Base-by-base conservation (phyloP, 441 rosid genomes). In the Erodium chrysanthum region DNA sequence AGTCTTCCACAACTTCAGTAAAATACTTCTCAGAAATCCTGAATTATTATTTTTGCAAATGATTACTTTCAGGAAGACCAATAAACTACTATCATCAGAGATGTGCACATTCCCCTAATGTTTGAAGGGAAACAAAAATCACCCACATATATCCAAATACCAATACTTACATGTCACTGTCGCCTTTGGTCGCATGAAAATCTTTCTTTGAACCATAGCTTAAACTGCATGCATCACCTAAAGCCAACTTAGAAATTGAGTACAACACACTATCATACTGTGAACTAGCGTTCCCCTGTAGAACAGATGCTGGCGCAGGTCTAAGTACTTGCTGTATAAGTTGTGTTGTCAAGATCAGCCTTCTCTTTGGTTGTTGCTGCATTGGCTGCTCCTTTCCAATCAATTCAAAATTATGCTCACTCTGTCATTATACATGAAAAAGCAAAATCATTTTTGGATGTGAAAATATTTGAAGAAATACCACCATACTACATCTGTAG, bases 321-420 rank as follows among this genome's bases (percentile, higher is more conserved):
- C 42, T 67, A 70, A 85, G 80, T 40, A 91, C 73, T 70, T 84
- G 87, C 84, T 95, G 98, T 82, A 86, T 82, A 65, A 95, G 93
- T 73, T 88, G 91, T 35, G 86, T 81, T 15, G 95, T 83, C 75
- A 78, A 73, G 66, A 90, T 69, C 73, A 87, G 81, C 75, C 97
- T 91, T 84, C 85, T 83, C 84, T 82, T 95, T 65, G 91, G 75
- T 68, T 76, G 90, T 62, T 58, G 63, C 18, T 58, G 27, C 15
- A 22, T 3, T 58, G 63, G 31, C 63, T 58, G 63, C 29, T 12
- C 31, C 15, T 22, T 31, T 58, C 63, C 63, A 22, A 77, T 52
- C 40, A 69, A 64, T 63, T 87, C 84, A 75, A 68, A 66, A 65
- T 77, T 86, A 75, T 76, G 77, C 72, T 80, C 92, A 76, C 84